A percentile compares a stretch with the other conserved stretches of the same genome.
Conservation (phyloP, 257 asterid species). For the Solanum medicagineum region DNA sequence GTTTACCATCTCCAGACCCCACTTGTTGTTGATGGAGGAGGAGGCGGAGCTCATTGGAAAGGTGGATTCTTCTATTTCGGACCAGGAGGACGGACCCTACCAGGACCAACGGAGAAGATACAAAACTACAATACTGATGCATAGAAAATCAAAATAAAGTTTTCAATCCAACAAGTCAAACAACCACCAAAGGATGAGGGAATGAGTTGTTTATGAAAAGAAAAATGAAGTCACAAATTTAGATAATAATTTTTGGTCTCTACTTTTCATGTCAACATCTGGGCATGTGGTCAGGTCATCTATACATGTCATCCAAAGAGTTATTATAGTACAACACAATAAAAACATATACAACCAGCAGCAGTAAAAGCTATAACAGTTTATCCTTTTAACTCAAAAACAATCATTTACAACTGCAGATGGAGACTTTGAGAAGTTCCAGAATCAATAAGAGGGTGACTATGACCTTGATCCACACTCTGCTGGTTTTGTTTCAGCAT, state of each 20-base stretch:
- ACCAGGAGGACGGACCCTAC: constrained; percentile 51
- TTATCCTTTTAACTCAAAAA: neutral
- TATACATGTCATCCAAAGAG: neutral
- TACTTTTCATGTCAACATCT: neutral
- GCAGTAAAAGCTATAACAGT: neutral
- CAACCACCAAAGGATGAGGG: neutral
- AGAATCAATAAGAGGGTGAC: neutral
- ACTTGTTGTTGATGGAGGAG: too few relatives aligned
- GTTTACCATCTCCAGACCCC: too few relatives aligned
- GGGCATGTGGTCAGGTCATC: neutral
- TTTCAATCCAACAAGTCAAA: too few relatives aligned
- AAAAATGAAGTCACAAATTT: neutral
- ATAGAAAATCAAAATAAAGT: neutral
- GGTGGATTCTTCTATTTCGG: constrained; percentile 88
- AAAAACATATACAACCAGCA: neutral
- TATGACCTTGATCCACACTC: constrained; percentile 9
- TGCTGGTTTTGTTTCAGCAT: neutral
- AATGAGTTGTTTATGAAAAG: neutral
- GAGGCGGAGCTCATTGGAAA: constrained; percentile 61
- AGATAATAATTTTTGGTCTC: neutral
- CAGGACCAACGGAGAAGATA: constrained; percentile 29
- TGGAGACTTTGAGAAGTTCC: neutral
- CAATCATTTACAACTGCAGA: neutral
- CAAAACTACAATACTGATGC: neutral
- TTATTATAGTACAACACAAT: neutral